Evolutionary conservation across 2,329 filamentous ascomycete species (phyloP).

Genomic region (Aureobasidium vineae): DNA sequence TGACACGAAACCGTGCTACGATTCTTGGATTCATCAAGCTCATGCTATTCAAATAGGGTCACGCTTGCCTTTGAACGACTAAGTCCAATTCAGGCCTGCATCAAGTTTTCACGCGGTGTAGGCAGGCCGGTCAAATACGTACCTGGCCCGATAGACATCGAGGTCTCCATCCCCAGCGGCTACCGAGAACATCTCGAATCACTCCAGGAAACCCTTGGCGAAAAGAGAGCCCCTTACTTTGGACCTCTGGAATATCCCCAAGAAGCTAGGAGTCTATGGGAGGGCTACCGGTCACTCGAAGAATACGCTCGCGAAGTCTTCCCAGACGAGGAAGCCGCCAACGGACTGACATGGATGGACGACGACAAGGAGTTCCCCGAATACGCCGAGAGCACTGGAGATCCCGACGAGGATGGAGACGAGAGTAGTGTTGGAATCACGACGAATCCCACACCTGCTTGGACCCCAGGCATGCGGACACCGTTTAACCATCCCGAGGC

Average conservation of each 20-base stretch:
- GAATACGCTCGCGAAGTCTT: conserved; percentile 96
- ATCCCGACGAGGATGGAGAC: conserved; percentile 28
- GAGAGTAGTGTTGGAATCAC: conserved; percentile 25
- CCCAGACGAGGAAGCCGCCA: conserved; percentile 88
- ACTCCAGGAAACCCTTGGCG: conserved; percentile 59
- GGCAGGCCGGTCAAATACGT: conserved; percentile 75
- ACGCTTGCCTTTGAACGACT: conserved; percentile 89
- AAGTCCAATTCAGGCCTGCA: conserved; percentile 77
- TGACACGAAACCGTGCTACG: conserved; percentile 31
- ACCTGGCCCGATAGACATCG: conserved; percentile 74
- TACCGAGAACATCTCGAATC: conserved; percentile 83
- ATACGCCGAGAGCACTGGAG: conserved; percentile 29
- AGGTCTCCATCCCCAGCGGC: conserved; percentile 79
- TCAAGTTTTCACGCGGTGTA: conserved; percentile 74
- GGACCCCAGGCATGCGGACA: conserved; percentile 28
- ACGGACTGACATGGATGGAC: conserved; percentile 90
- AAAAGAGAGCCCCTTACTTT: conserved; percentile 61
- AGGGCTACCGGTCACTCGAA: conserved; percentile 83
- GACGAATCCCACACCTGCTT: conserved; percentile 23
- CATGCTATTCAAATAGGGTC: conserved; percentile 55
- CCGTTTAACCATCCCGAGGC: conserved; percentile 28
- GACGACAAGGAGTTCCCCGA: conserved; percentile 38
- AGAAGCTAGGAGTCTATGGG: conserved; percentile 81
- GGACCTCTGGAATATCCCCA: conserved; percentile 62
- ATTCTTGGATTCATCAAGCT: not conserved